phyloP scores from a whole-genome alignment of 495 filamentous ascomycete genomes.

The Hypoxylon crocopeplum region DNA sequence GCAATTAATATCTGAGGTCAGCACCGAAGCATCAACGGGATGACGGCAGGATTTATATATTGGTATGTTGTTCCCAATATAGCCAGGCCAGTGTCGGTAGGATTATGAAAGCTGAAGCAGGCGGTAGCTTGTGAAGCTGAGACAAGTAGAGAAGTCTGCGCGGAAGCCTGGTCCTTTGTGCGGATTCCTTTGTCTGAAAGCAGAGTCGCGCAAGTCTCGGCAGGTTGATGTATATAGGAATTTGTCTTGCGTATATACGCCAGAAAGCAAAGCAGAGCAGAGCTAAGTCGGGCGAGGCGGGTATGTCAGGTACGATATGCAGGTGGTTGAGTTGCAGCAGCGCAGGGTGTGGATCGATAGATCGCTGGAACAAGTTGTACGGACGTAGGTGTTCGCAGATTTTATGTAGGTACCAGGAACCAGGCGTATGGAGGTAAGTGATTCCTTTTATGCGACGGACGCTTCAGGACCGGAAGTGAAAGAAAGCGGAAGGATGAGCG shows the following conservation, averaged over 20 bases:
- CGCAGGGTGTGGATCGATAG: slow-evolving; percentile 34
- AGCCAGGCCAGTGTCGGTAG: slow-evolving; percentile 25
- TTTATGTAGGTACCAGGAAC: slow-evolving; percentile 37
- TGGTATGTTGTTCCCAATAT: slow-evolving; percentile 31
- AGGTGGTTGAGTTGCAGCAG: slow-evolving; percentile 32
- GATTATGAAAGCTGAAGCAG: slow-evolving; percentile 33
- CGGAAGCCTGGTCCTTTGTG: slow-evolving; percentile 35
- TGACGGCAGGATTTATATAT: slow-evolving; percentile 44
- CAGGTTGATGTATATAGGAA: slow-evolving; percentile 40
- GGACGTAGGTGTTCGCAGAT: slow-evolving; percentile 38
- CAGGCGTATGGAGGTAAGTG: background rate
- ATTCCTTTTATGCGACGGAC: slow-evolving; percentile 6
- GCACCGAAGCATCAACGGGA: slow-evolving; percentile 43
- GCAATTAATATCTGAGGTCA: slow-evolving; percentile 47
- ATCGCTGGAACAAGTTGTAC: slow-evolving; percentile 43
- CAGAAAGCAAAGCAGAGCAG: too few species aligned
- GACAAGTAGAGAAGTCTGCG: slow-evolving; percentile 44
- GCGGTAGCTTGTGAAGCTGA: slow-evolving; percentile 36
- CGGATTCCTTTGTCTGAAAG: slow-evolving; percentile 27
- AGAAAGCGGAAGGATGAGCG: slow-evolving; percentile 12
- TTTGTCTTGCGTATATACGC: too few species aligned
- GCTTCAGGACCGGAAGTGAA: slow-evolving; percentile 15
- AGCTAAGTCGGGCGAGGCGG: too few species aligned
- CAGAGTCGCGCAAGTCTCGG: slow-evolving; percentile 44
- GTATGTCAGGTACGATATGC: slow-evolving; percentile 40